Conservation (phyloP, 1,284 basidiomycete genomes). For the Hemileia vastatrix region DNA sequence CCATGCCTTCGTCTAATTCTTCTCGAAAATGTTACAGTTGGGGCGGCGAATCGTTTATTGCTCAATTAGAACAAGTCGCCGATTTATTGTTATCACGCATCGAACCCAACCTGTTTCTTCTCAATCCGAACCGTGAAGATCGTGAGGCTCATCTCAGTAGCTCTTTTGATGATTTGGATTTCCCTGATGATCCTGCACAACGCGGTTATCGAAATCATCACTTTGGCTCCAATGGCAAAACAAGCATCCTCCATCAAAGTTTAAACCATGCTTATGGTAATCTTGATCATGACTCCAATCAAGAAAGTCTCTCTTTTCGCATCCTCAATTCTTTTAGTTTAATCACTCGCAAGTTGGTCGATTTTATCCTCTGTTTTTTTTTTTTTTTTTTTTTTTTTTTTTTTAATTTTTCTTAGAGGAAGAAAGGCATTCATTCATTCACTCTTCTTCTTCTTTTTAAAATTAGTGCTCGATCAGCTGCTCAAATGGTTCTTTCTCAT, state of each 20-base stretch:
- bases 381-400: neutral
- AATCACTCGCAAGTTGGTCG: conserved; percentile 32
- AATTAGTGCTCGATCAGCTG: conserved; percentile 78
- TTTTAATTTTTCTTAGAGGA: neutral
- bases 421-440: conserved; percentile 45
- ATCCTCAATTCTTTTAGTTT: conserved; percentile 36
- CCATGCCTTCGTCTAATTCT: conserved; percentile 52
- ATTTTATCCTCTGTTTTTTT: neutral
- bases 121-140: conserved; percentile 82
- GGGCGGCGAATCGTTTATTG: conserved; percentile 57
- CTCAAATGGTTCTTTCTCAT: conserved; percentile 82
- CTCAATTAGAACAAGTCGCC: conserved; percentile 49
- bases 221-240: too few relatives aligned
- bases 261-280: neutral
- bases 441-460: conserved; percentile 72
- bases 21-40: conserved; percentile 47
- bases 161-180: conserved; percentile 38
- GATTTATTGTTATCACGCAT: conserved; percentile 67
- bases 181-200: neutral
- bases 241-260: conserved; percentile 33
- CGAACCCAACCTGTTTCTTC: conserved; percentile 71
- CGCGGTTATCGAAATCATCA: neutral
- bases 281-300: conserved; percentile 20
- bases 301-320: conserved; percentile 39
- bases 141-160: conserved; percentile 63